Base-by-base conservation (phyloP, 306 rosid species). In the Carpinus fangiana region DNA sequence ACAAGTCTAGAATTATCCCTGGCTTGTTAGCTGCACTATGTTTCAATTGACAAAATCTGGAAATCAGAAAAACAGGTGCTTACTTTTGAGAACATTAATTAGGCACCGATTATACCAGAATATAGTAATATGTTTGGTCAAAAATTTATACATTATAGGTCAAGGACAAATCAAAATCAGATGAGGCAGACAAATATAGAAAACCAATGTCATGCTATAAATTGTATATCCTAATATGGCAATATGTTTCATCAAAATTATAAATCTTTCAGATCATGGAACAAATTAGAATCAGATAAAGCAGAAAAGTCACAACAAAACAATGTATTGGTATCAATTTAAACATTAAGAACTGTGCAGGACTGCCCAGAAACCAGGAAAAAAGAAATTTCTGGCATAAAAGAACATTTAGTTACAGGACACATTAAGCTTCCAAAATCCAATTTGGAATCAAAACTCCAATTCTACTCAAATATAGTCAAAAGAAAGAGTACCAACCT, bases 401-500 rank as follows among this genome's bases (percentile, higher is more conserved):
- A 41, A n/a, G 73, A 61, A 73, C 79, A 68, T 20, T 41, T 51
- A 56, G 57, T 52, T 3, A 26, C 36, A 38, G 20, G 45, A 64
- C 34, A 64, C 13, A 64, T 34, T 54, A 36, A 74, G 80, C 72
- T 47, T 17, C 31, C 20, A 28, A 80, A 72, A 20, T 61, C 82
- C 76, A 57, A 52, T 65, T 73, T 54, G 67, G 64, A 45, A 74
- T 80, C 14, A 73, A 56, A 75, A 61, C 26, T 47, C 36, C 3
- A 70, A 70, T 51, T 76, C 56, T 23, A 34, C 51, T 21, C 21
- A 12, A n/a, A 71, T 76, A 23, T 57, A 70, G 14, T 61, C 54
- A 71, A 75, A 62, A 47, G 76, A 77, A 53, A 48, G 56, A 83
- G 70, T 46, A 79, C 78, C 31, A 81, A 95, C 99, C 99, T 95